phyloP scores from a whole-genome alignment of 768 basidiomycete genomes.

The Trametes cingulata region DNA sequence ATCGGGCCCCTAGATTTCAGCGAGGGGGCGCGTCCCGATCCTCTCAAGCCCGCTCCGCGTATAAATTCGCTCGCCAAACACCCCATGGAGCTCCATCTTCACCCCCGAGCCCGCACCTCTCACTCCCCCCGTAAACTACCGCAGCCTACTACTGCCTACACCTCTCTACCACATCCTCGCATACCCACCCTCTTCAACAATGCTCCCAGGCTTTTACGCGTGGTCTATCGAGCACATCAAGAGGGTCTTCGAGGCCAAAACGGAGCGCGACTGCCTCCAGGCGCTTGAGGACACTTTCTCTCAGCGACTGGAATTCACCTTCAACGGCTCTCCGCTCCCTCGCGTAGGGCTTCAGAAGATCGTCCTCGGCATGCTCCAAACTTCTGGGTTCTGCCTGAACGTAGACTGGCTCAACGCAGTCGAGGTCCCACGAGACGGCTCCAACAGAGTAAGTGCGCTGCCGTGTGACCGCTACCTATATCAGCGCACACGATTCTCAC shows the following conservation, averaged over 20 bases:
- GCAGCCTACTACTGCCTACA: not conserved
- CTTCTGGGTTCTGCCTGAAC: constrained; percentile 40
- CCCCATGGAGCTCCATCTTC: not conserved
- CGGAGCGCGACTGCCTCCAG: constrained; percentile 42
- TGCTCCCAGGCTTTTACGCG: constrained; percentile 44
- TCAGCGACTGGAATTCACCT: constrained; percentile 37
- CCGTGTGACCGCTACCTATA: not conserved
- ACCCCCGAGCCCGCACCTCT: not conserved
- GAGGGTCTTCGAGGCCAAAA: constrained; percentile 50
- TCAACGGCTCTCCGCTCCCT: constrained; percentile 47
- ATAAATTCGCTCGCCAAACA: constrained; percentile 6
- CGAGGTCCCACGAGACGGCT: constrained; percentile 44
- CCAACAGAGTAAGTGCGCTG: constrained; percentile 43
- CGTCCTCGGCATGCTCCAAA: constrained; percentile 44
- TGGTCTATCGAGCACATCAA: constrained; percentile 54
- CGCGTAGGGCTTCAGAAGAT: constrained; percentile 43
- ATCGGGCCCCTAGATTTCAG: constrained; percentile 11
- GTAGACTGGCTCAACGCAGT: constrained; percentile 52
- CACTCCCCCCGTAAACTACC: not conserved
- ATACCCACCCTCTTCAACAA: not conserved
- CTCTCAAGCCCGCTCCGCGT: not conserved
- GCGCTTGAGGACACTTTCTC: constrained; percentile 51
- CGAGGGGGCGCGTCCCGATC: not conserved
- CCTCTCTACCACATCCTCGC: not conserved
- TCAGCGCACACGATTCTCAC: not conserved